These are phyloP conservation scores for Saccharomyces hybrid DNA, from an alignment of 1,139 yeast genomes.

Conservation along the genomic window DNA sequence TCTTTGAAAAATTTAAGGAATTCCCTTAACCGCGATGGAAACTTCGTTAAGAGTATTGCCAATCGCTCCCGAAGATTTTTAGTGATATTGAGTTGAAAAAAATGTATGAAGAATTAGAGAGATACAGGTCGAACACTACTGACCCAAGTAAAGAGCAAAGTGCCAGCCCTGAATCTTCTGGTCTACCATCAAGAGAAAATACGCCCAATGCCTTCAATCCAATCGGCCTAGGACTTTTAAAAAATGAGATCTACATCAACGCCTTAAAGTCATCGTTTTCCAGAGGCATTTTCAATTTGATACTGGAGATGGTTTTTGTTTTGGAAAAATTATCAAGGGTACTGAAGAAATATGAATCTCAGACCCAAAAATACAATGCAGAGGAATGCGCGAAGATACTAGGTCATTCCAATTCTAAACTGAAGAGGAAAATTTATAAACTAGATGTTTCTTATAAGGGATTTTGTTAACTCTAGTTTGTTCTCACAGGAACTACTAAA, in stretches of 20 bases:
- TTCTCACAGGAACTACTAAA: slow-evolving; percentile 32
- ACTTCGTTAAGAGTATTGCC: slow-evolving; percentile 40
- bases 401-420: slow-evolving; percentile 10
- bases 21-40: slow-evolving; percentile 34
- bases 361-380: slow-evolving; percentile 4
- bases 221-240: neutral
- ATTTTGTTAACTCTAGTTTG: slow-evolving; percentile 31
- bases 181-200: slow-evolving; percentile 16
- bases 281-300: slow-evolving; percentile 24
- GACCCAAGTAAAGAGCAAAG: slow-evolving; percentile 7
- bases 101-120: slow-evolving; percentile 13
- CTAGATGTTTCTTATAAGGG: slow-evolving; percentile 33
- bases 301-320: slow-evolving; percentile 30
- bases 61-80: slow-evolving; percentile 17
- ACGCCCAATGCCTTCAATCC: slow-evolving; percentile 7
- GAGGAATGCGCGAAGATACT: slow-evolving; percentile 9
- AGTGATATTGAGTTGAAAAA: slow-evolving; percentile 16
- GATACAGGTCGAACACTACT: slow-evolving; percentile 3
- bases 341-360: slow-evolving; percentile 12
- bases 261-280: slow-evolving; percentile 32
- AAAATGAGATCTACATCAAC: slow-evolving; percentile 19
- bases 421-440: slow-evolving; percentile 27
- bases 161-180: slow-evolving; percentile 23
- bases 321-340: slow-evolving; percentile 23
- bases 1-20: slow-evolving; percentile 37